phyloP scores from a whole-genome alignment of 192 early-diverging fungal genomes.

The Thamnidium elegans region DNA sequence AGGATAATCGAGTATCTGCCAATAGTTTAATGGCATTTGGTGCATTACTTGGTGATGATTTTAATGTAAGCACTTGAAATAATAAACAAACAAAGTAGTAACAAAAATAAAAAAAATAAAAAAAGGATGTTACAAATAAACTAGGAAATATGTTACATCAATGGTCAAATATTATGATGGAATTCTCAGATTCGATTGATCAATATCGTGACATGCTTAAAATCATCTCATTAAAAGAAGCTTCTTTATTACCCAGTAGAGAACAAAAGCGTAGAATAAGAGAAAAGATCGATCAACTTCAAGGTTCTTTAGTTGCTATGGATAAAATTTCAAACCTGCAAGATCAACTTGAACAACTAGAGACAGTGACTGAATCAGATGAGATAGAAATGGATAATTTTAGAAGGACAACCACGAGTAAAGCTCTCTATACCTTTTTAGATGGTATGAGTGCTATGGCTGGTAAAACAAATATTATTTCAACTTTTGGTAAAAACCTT shows the following conservation, averaged over 20 bases:
- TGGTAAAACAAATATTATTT: slow-evolving; percentile 35
- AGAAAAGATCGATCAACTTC: slow-evolving; percentile 23
- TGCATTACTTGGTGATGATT: slow-evolving; percentile 30
- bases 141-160: slow-evolving; percentile 22
- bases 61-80: slow-evolving; percentile 24
- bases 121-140: slow-evolving; percentile 38
- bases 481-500: slow-evolving; percentile 36
- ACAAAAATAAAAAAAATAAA: no score
- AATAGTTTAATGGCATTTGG: slow-evolving; percentile 30
- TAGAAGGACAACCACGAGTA: slow-evolving; percentile 28
- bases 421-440: slow-evolving; percentile 32
- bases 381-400: slow-evolving; percentile 35
- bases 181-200: slow-evolving; percentile 29
- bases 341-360: slow-evolving; percentile 17
- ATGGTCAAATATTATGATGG: slow-evolving; percentile 29
- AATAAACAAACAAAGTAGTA: not conserved
- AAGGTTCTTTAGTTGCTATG: slow-evolving; percentile 19
- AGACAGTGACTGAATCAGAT: slow-evolving; percentile 14
- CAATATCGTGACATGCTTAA: slow-evolving; percentile 33
- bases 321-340: slow-evolving; percentile 21
- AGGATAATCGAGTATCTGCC: slow-evolving; percentile 22
- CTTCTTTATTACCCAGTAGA: not conserved
- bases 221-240: slow-evolving; percentile 29
- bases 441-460: slow-evolving; percentile 37
- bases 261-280: slow-evolving; percentile 24